Conservation (phyloP, 768 basidiomycete genomes). For the Amanita thiersii region DNA sequence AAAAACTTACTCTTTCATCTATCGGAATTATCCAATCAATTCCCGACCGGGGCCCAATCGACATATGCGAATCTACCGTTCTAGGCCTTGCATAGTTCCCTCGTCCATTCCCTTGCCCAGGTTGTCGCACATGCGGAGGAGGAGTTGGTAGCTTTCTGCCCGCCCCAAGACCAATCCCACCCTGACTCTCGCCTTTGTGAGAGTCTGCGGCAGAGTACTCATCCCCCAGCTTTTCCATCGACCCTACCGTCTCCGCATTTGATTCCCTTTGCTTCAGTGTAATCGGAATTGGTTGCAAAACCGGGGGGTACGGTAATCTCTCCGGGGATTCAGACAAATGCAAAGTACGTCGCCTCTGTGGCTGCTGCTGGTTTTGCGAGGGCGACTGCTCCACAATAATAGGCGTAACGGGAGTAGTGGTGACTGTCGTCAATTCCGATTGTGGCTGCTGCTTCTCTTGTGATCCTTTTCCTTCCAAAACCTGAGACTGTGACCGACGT, state of each 20-base stretch:
- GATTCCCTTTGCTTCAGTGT: neutral
- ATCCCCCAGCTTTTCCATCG: neutral
- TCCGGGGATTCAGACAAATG: too few species aligned
- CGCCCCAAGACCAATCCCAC: too few species aligned
- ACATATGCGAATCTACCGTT: conserved; percentile 12
- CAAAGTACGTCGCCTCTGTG: too few species aligned
- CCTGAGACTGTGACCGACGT: too few species aligned
- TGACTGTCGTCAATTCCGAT: too few species aligned
- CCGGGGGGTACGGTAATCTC: too few species aligned
- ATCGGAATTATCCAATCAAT: conserved; percentile 33
- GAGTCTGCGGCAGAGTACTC: neutral
- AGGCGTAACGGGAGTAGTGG: too few species aligned
- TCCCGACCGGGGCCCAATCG: conserved; percentile 19
- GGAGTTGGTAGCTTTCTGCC: conserved; percentile 2
- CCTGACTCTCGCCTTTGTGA: neutral
- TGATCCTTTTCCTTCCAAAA: too few species aligned
- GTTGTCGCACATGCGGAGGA: conserved; percentile 1
- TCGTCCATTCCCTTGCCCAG: neutral
- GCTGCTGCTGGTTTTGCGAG: too few species aligned
- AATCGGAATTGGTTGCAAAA: neutral
- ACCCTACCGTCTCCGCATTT: neutral
- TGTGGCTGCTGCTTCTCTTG: too few species aligned
- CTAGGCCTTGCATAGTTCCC: conserved; percentile 9
- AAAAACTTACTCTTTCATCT: conserved; percentile 12
- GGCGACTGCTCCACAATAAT: too few species aligned